Evolutionary conservation across 768 basidiomycete species (phyloP).

Genomic region (Boletales sp.): DNA sequence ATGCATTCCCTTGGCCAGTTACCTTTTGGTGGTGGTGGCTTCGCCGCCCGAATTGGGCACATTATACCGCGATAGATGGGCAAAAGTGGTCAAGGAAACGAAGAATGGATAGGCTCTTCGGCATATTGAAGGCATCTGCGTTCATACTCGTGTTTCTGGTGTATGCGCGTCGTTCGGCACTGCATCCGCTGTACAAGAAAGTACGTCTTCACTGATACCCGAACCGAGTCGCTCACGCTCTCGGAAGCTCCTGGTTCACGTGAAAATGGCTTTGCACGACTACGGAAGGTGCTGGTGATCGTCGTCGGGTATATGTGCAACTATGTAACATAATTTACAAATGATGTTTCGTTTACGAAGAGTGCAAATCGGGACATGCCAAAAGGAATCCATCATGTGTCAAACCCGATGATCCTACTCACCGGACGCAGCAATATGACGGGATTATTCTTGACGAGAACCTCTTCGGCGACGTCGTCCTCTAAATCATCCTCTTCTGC

Average conservation of each 20-base stretch:
- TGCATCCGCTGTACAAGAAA: neutral
- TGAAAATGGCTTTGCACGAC: too few relatives aligned
- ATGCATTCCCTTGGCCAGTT: conserved; percentile 39
- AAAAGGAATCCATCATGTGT: conserved; percentile 14
- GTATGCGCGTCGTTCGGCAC: conserved; percentile 6
- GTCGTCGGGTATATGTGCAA: conserved; percentile 4
- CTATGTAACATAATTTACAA: conserved; percentile 22
- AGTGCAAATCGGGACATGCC: neutral
- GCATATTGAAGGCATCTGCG: conserved; percentile 1
- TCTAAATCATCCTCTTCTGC: conserved; percentile 51
- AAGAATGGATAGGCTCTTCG: neutral
- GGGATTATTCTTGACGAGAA: conserved; percentile 44
- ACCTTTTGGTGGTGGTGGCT: conserved; percentile 35
- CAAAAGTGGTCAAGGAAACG: conserved; percentile 32
- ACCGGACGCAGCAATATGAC: conserved; percentile 56
- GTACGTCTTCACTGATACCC: neutral
- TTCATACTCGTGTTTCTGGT: conserved; percentile 3
- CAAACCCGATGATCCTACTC: conserved; percentile 59
- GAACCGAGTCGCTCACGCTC: neutral
- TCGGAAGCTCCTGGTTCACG: neutral
- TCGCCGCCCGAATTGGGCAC: conserved; percentile 32
- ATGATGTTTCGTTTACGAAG: conserved; percentile 1
- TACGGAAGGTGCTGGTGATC: too few relatives aligned
- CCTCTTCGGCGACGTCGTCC: conserved; percentile 41
- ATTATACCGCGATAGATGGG: conserved; percentile 36